Percentiles rank a stretch among this genome's conserved stretches.
Conservation (phyloP, 129 eudicot species). For the Ambrosia artemisiifolia region DNA sequence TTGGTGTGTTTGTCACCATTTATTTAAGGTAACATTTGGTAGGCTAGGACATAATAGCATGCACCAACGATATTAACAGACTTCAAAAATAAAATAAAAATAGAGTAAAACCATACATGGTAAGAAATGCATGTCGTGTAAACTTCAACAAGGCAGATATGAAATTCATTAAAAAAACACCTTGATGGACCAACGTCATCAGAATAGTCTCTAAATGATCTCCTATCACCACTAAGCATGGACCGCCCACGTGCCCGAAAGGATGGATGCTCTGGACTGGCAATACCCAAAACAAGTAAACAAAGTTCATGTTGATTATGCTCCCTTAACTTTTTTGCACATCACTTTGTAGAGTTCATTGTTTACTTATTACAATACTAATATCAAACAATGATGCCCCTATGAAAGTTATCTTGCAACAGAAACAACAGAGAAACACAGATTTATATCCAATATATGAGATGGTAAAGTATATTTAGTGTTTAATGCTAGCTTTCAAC, state of each 20-base stretch:
- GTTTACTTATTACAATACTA: neutral
- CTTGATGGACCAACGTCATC: slow-evolving; percentile 75
- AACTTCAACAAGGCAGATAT: slow-evolving; percentile 2
- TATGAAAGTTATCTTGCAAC: too few relatives aligned
- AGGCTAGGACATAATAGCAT: neutral
- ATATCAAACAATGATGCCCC: too few relatives aligned
- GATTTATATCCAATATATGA: neutral
- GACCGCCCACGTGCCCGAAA: slow-evolving; percentile 81
- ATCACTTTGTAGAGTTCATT: neutral
- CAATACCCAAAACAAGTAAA: slow-evolving; percentile 21
- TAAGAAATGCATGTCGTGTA: slow-evolving; percentile 17
- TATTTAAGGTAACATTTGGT: slow-evolving; percentile 3
- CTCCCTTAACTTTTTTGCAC: neutral
- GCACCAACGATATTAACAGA: slow-evolving; percentile 4
- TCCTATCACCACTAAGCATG: slow-evolving; percentile 86
- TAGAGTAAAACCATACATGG: neutral
- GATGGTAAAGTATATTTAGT: neutral
- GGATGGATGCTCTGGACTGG: slow-evolving; percentile 98
- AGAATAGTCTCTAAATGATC: slow-evolving; percentile 67
- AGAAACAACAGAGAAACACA: slow-evolving; percentile 2
- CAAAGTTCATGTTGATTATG: neutral
- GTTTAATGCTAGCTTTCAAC: slow-evolving; percentile 10
- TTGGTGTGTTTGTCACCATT: neutral
- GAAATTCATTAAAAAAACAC: slow-evolving; percentile 34
- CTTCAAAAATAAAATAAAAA: neutral